Conservation (phyloP, 768 basidiomycete genomes). For the Clitopilus passeckerianus region DNA sequence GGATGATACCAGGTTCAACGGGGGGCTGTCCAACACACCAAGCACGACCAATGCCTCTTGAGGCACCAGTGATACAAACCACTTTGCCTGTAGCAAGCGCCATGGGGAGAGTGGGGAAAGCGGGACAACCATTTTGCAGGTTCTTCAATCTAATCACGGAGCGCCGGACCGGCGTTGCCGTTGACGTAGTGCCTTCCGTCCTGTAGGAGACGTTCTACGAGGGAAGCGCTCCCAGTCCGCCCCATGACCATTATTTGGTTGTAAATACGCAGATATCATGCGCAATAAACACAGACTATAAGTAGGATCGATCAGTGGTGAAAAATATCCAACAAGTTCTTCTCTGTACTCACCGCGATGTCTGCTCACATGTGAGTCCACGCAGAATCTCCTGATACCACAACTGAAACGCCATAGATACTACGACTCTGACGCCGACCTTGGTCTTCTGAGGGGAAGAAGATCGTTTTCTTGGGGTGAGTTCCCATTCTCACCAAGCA, state of each 20-base stretch:
- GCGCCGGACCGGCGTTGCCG: not conserved
- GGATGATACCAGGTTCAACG: not conserved
- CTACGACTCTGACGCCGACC: constrained; percentile 59
- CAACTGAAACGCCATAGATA: constrained; percentile 30
- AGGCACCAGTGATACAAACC: constrained; percentile 70
- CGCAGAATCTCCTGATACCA: not conserved
- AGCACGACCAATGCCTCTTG: constrained; percentile 68
- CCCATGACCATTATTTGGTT: not conserved
- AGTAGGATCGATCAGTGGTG: not conserved
- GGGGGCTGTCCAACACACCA: constrained; percentile 30
- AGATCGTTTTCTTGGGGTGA: constrained; percentile 58
- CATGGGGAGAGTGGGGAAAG: constrained; percentile 17
- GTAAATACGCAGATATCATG: not conserved
- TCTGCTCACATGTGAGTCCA: constrained; percentile 52
- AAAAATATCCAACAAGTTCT: not conserved
- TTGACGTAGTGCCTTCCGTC: not conserved
- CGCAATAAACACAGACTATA: not conserved
- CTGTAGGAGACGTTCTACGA: not conserved
- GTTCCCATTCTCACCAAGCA: constrained; percentile 2
- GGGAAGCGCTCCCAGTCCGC: not conserved
- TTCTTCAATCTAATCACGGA: not conserved
- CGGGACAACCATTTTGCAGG: not conserved
- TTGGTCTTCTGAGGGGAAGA: constrained; percentile 41
- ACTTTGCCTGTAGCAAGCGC: constrained; percentile 48
- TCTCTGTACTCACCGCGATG: constrained; percentile 16